phyloP scores from a whole-genome alignment of 1,284 basidiomycete species.

The Inonotus obliquus region DNA sequence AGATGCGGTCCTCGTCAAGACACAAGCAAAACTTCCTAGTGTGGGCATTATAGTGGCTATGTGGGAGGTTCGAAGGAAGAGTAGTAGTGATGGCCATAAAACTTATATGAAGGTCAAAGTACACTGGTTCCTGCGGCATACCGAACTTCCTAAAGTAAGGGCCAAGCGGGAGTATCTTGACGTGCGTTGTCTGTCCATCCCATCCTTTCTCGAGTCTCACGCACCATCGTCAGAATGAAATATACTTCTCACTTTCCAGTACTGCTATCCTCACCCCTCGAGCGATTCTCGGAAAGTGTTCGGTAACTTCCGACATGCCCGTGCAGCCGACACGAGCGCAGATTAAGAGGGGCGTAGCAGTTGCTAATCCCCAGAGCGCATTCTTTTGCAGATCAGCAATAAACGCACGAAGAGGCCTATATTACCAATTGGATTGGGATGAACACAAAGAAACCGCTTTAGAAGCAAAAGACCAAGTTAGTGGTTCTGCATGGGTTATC shows the following conservation, averaged over 20 bases:
- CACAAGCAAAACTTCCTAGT: conserved; percentile 48
- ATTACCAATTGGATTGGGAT: conserved; percentile 59
- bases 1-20: conserved; percentile 61
- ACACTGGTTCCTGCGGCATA: conserved; percentile 68
- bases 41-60: conserved; percentile 61
- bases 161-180: conserved; percentile 51
- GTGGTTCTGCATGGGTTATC: conserved; percentile 7
- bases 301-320: conserved; percentile 34
- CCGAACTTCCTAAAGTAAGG: conserved; percentile 52
- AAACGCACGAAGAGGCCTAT: conserved; percentile 53
- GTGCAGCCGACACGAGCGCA: neutral
- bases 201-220: conserved; percentile 7
- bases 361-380: conserved; percentile 28
- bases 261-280: conserved; percentile 44
- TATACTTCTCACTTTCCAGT: conserved; percentile 56
- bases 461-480: conserved; percentile 19
- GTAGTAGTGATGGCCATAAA: conserved; percentile 23
- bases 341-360: conserved; percentile 15
- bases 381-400: conserved; percentile 56
- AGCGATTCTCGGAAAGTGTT: conserved; percentile 48
- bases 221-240: conserved; percentile 49
- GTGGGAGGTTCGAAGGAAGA: conserved; percentile 46
- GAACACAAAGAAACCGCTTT: conserved; percentile 39
- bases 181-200: conserved; percentile 33
- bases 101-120: conserved; percentile 48